Percentiles rank a stretch among this genome's conserved stretches.
These are phyloP conservation scores for Penicillium daleae DNA, from an alignment of 495 filamentous ascomycete species.

Conservation along the genomic window DNA sequence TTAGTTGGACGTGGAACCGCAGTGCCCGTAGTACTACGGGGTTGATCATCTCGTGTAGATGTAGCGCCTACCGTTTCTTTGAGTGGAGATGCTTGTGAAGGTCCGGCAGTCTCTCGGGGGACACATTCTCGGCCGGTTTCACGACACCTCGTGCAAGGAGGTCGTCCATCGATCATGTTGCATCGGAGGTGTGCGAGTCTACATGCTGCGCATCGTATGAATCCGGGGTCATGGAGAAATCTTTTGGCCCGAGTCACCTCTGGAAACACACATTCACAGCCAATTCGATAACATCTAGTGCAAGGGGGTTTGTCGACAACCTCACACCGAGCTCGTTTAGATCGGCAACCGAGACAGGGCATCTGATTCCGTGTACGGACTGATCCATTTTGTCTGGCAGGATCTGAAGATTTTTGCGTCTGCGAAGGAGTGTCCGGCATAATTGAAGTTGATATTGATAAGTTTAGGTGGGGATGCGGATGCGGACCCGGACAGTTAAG, in stretches of 20 bases:
- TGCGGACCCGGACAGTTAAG: not conserved
- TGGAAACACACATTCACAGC: not conserved
- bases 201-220: too few relatives aligned
- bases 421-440: not conserved
- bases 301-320: not conserved
- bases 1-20: too few relatives aligned
- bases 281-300: not conserved
- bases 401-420: not conserved
- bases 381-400: not conserved
- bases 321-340: not conserved
- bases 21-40: too few relatives aligned
- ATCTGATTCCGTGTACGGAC: not conserved
- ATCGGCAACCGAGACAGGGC: not conserved
- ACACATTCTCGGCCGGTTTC: not conserved
- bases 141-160: not conserved
- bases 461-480: not conserved
- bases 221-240: too few relatives aligned
- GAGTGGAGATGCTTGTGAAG: not conserved
- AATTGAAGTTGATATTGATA: not conserved
- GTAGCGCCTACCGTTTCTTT: too few relatives aligned
- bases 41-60: too few relatives aligned
- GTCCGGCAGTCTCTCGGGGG: not conserved
- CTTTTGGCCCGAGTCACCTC: too few relatives aligned
- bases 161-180: too few relatives aligned
- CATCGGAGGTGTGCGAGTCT: too few relatives aligned